Evolutionary conservation across 352 stramenopile species (phyloP), one percentile per base, ranked within the genome.

Genomic region (Plasmopara halstedii): DNA sequence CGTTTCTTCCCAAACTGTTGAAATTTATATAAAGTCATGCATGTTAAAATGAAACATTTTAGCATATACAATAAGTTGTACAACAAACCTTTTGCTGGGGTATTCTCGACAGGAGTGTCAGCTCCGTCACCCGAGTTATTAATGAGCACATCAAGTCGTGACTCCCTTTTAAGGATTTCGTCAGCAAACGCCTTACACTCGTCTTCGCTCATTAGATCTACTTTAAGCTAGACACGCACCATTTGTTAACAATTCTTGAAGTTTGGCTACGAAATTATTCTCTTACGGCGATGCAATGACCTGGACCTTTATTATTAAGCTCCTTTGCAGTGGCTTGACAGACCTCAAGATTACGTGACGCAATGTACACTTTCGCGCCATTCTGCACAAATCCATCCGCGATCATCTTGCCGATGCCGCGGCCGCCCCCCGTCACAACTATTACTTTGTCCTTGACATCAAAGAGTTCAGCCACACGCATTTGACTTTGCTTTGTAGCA

Each of bases 351-450:
- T 83, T 82, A 15, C 91, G 86, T 37, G 78, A 95, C 0, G 84
- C 92, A 33, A 98, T 85, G 48, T 97, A 89, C 5, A 98, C 94
- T 53, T 88, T 97, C 40, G 89, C 89, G 46, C 87, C 84, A 47
- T 95, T 95, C 35, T 75, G 58, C 17, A 91, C 76, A 63, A 97
- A 98, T 11, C 86, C 88, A 51, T 94, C 84, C 39, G 93, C 88
- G 52, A 98, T 97, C 92, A 98, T 98, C 46, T 85, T 79, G 41
- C 95, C 95, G 60, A 98, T 97, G 27, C 95, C 95, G 31, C 87
- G 73, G 25, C 83, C 91, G 33, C 94, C 93, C 44, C 95, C 95
- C 15, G 92, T 98, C 48, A 98, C 76, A 6, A 98, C 50, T 19
- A 97, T 88, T 27, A 85, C 58, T 49, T 87, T 86, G 53, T 67